Base-by-base conservation (phyloP, 1,139 yeast genomes). In the Saccharomyces hybrid region DNA sequence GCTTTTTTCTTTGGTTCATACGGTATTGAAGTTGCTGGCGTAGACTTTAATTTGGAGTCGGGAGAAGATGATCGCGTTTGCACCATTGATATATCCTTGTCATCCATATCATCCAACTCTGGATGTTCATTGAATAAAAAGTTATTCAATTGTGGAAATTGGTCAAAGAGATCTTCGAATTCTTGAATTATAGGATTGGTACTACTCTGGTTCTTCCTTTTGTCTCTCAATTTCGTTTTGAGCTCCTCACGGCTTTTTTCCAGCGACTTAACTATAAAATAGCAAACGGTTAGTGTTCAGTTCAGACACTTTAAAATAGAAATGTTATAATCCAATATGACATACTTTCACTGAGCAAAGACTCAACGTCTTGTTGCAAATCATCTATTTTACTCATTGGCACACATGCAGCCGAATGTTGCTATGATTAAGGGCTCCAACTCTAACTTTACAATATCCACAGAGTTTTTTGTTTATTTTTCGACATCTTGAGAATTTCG, bases 351-450 rank as follows among this genome's bases (percentile, higher is more conserved):
- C 55, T 58, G 46, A 52, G 56, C 26, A 68, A 52, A 3, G 70
- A 61, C 25, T 56, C 62, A 32, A 67, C 60, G 56, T 68, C 71
- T 49, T 67, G 70, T 49, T 64, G 61, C 23, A 61, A 51, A 27
- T 64, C 66, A 3, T 51, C 57, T 3, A 63, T n/a, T 3, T 56
- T 60, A 4, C 60, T 49, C 66, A 63, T 62, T 41, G 23, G 23
- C 23, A 20, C 23, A 20, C 23, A 20, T 20, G 23, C 23, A 20
- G 23, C 23, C 23, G 23, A 20, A 20, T 0, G 23, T 20, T 20
- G 23, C 23, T 20, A 1, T 20, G 1, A 1, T 20, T 20, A 20
- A 20, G 23, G 23, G 23, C 23, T 20, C 23, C 23, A 20, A 20
- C 23, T 20, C 23, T 20, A 20, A 20, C 23, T 16, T n/a, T 11